A percentile compares a stretch with the other conserved stretches of the same genome.
phyloP scores from a whole-genome alignment of 2,329 filamentous ascomycete species.

The Zymoseptoria crescenta region DNA sequence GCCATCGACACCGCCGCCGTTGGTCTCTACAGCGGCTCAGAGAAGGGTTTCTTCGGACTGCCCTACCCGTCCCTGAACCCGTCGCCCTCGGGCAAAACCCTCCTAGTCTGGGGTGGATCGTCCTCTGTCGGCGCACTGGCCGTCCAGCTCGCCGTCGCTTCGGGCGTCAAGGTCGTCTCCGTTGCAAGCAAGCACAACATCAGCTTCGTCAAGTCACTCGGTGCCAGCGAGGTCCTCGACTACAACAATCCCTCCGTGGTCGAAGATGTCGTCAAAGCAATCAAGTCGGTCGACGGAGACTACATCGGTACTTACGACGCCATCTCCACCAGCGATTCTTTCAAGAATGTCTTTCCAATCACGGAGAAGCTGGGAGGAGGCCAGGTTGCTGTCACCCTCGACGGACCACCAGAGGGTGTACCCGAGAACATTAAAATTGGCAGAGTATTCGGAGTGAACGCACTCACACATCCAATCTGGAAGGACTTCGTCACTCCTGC shows the following conservation, averaged over 20 bases:
- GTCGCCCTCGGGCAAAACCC: constrained; percentile 29
- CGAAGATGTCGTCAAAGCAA: constrained; percentile 34
- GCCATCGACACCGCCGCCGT: constrained; percentile 38
- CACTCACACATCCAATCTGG: constrained; percentile 23
- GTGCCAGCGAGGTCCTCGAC: constrained; percentile 28
- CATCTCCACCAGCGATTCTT: constrained; percentile 21
- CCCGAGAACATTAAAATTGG: constrained; percentile 23
- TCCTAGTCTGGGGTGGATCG: constrained; percentile 34
- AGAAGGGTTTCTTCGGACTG: constrained; percentile 30
- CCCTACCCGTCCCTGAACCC: constrained; percentile 31
- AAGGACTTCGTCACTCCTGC: constrained; percentile 26
- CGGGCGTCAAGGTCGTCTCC: constrained; percentile 29
- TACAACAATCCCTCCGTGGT: constrained; percentile 28
- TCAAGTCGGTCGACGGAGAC: constrained; percentile 32
- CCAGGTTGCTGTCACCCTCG: constrained; percentile 13
- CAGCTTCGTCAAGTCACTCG: constrained; percentile 24
- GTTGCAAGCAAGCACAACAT: constrained; percentile 29
- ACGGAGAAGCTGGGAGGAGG: constrained; percentile 25
- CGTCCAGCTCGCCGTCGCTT: constrained; percentile 31
- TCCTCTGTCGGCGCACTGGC: constrained; percentile 29
- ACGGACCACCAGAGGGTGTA: constrained; percentile 17
- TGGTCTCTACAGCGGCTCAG: constrained; percentile 35
- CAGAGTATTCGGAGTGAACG: constrained; percentile 23
- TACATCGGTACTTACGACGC: constrained; percentile 38
- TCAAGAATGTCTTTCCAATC: constrained; percentile 20